Conservation (phyloP, 495 filamentous ascomycete genomes). For the Penicillium tannophilum region DNA sequence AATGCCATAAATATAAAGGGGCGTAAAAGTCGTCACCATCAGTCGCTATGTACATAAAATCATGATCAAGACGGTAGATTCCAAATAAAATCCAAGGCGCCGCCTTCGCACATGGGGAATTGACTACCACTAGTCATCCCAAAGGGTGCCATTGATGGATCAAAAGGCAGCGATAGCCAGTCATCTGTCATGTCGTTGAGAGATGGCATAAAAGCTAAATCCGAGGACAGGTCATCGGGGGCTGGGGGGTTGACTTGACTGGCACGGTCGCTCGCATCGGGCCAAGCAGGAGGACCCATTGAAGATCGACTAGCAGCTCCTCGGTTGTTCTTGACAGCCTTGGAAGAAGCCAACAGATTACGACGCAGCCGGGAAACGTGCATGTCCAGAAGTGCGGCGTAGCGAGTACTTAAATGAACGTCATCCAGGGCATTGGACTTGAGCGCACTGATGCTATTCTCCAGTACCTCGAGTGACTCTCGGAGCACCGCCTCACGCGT, state of each 20-base stretch:
- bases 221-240: slow-evolving; percentile 33
- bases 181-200: slow-evolving; percentile 49
- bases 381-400: slow-evolving; percentile 52
- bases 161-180: slow-evolving; percentile 56
- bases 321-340: slow-evolving; percentile 26
- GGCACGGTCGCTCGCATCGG: slow-evolving; percentile 27
- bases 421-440: slow-evolving; percentile 54
- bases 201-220: slow-evolving; percentile 37
- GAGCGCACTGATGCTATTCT: slow-evolving; percentile 49
- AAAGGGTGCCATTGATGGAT: slow-evolving; percentile 58
- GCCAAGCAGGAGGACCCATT: slow-evolving; percentile 35
- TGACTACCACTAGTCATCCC: slow-evolving; percentile 45
- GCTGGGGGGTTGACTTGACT: slow-evolving; percentile 25
- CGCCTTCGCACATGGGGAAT: slow-evolving; percentile 53
- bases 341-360: slow-evolving; percentile 44
- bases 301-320: slow-evolving; percentile 30
- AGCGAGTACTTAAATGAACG: slow-evolving; percentile 54
- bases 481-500: slow-evolving; percentile 50
- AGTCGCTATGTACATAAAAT: not conserved
- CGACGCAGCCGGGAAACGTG: slow-evolving; percentile 48
- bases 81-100: slow-evolving; percentile 54
- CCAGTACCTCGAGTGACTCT: slow-evolving; percentile 51
- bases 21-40: not conserved
- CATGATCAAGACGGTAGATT: slow-evolving; percentile 43
- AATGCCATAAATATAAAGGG: not conserved